These are phyloP conservation scores for Eremothecium gossypii DNA, from an alignment of 1,139 yeast species.

Conservation along the genomic window DNA sequence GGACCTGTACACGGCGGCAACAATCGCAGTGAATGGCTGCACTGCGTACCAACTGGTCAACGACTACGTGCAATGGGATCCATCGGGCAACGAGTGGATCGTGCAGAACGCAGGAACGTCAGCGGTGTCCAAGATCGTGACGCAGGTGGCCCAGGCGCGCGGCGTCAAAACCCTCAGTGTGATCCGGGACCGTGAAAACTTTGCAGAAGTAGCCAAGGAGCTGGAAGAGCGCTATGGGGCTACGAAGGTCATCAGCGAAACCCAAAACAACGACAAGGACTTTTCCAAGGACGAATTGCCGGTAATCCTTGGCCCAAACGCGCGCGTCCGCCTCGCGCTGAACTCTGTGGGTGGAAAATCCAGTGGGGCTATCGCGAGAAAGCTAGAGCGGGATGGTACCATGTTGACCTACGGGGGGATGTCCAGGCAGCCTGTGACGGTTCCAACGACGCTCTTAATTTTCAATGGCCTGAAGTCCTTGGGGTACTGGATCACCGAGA, in stretches of 20 bases:
- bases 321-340: constrained; percentile 58
- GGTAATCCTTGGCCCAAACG: constrained; percentile 46
- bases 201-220: constrained; percentile 40
- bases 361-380: constrained; percentile 71
- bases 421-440: constrained; percentile 87
- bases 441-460: constrained; percentile 83
- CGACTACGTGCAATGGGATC: constrained; percentile 48
- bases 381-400: constrained; percentile 60
- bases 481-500: constrained; percentile 91
- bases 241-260: constrained; percentile 82
- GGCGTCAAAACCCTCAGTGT: constrained; percentile 82
- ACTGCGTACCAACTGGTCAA: constrained; percentile 88
- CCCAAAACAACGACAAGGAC: constrained; percentile 60
- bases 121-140: constrained; percentile 90
- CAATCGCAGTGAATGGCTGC: constrained; percentile 82
- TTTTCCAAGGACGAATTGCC: constrained; percentile 52
- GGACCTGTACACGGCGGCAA: constrained; percentile 58
- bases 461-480: constrained; percentile 78
- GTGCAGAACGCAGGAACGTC: constrained; percentile 96
- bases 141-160: constrained; percentile 71
- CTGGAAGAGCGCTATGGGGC: constrained; percentile 73
- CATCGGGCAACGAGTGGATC: constrained; percentile 72
- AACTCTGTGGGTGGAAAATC: constrained; percentile 93
- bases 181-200: constrained; percentile 73
- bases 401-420: constrained; percentile 94